Evolutionary conservation across 2,329 filamentous ascomycete genomes (phyloP).

Genomic region (Cryphonectria nitschkei): DNA sequence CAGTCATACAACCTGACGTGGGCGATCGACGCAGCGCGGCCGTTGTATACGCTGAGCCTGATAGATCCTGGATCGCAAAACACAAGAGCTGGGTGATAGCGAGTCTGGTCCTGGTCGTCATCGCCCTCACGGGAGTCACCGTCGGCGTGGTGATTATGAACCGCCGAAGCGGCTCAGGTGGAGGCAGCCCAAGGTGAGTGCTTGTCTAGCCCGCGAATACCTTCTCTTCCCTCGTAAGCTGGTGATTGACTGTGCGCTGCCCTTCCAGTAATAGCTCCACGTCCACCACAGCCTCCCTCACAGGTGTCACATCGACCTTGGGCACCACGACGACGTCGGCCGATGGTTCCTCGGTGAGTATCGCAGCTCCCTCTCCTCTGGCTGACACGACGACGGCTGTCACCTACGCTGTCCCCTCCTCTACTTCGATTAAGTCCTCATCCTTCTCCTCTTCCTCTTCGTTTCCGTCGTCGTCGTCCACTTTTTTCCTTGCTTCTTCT

Average conservation of each 20-base stretch:
- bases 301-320: background rate
- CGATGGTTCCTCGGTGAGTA: constrained; percentile 17
- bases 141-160: constrained; percentile 21
- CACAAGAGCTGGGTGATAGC: constrained; percentile 16
- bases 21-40: constrained; percentile 21
- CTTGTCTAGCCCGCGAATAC: background rate
- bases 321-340: constrained; percentile 8
- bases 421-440: background rate
- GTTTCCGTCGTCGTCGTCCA: background rate
- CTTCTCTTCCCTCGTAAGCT: background rate
- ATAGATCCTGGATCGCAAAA: constrained; percentile 15
- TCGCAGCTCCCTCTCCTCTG: background rate
- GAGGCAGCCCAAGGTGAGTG: constrained; percentile 1
- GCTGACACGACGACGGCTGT: background rate
- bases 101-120: background rate
- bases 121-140: constrained; percentile 10
- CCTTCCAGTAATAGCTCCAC: background rate
- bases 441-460: background rate
- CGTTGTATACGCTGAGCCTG: constrained; percentile 21
- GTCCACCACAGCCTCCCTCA: background rate
- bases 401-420: background rate
- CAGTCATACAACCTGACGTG: constrained; percentile 17
- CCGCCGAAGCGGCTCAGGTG: background rate
- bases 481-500: constrained; percentile 4
- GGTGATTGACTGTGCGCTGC: background rate